These are phyloP conservation scores for Hypholoma fasciculare DNA, from an alignment of 768 basidiomycete species.

Conservation along the genomic window DNA sequence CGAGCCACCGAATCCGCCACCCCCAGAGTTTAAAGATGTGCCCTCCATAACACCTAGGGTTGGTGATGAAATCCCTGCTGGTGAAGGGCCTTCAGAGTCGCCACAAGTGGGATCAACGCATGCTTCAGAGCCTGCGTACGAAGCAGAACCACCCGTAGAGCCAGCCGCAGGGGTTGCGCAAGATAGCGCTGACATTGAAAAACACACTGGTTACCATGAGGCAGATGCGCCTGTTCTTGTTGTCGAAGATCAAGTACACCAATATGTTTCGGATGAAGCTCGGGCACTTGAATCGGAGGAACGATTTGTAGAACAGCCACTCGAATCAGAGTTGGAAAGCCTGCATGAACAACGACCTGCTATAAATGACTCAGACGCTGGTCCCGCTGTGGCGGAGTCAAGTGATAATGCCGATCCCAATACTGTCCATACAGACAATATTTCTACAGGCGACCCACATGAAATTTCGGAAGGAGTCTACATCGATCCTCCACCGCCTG, in stretches of 20 bases:
- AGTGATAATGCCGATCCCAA: not conserved
- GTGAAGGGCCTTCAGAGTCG: not conserved
- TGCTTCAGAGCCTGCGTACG: not conserved
- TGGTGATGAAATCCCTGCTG: not conserved
- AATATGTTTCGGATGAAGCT: not conserved
- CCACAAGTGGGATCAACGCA: not conserved
- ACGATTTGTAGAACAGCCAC: not conserved
- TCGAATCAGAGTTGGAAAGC: too few species aligned
- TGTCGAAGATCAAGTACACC: not conserved
- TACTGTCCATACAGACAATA: not conserved
- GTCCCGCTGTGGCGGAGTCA: not conserved
- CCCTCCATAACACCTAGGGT: not conserved
- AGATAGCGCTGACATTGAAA: not conserved
- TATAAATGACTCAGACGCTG: not conserved
- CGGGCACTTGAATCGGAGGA: not conserved
- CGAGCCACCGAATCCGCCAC: not conserved
- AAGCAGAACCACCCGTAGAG: not conserved
- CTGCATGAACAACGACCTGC: not conserved
- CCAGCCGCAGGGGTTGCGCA: not conserved
- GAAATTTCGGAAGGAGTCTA: slow-evolving; percentile 68
- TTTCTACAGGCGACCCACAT: slow-evolving; percentile 43
- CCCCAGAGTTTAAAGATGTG: not conserved
- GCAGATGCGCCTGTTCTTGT: not conserved
- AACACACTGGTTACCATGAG: not conserved
- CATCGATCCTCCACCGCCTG: slow-evolving; percentile 74